These are phyloP conservation scores for Coprinellus aureogranulatus DNA, from an alignment of 768 basidiomycete species.

Conservation along the genomic window DNA sequence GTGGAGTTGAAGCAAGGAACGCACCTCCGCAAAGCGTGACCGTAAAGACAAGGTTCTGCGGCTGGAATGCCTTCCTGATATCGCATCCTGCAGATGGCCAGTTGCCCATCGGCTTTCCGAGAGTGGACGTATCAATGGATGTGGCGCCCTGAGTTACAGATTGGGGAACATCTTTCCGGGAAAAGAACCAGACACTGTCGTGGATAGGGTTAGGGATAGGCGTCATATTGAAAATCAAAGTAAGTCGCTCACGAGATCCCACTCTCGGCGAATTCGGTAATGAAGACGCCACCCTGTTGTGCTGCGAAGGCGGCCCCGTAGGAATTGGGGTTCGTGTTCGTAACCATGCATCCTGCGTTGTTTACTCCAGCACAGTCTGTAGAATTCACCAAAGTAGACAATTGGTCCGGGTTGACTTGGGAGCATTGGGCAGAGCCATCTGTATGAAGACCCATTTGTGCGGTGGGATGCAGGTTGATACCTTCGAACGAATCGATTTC, in stretches of 20 bases:
- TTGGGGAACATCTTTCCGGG: constrained; percentile 11
- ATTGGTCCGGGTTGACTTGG: constrained; percentile 46
- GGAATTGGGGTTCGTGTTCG: constrained; percentile 50
- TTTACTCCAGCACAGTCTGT: constrained; percentile 52
- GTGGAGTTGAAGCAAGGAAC: not conserved
- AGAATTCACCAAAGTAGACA: constrained; percentile 50
- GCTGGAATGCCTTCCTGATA: constrained; percentile 9
- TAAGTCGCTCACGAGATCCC: constrained; percentile 59
- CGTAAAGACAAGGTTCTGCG: constrained; percentile 14
- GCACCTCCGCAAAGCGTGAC: constrained; percentile 16
- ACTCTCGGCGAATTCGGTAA: constrained; percentile 65
- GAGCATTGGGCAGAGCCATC: constrained; percentile 47
- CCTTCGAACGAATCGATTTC: constrained; percentile 84
- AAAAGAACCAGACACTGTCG: constrained; percentile 15
- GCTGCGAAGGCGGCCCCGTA: constrained; percentile 68
- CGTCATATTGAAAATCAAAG: not conserved
- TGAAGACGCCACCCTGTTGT: constrained; percentile 69
- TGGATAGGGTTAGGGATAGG: no score
- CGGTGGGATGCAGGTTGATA: constrained; percentile 63
- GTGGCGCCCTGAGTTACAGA: not conserved
- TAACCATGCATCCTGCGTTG: constrained; percentile 66
- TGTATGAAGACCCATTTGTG: constrained; percentile 74
- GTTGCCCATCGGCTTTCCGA: constrained; percentile 16
- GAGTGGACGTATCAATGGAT: constrained; percentile 14
- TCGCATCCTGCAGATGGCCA: constrained; percentile 14